A percentile compares a stretch with the other conserved stretches of the same genome.
phyloP scores from a whole-genome alignment of 148 eudicot species.

The Pouteria glomerata region DNA sequence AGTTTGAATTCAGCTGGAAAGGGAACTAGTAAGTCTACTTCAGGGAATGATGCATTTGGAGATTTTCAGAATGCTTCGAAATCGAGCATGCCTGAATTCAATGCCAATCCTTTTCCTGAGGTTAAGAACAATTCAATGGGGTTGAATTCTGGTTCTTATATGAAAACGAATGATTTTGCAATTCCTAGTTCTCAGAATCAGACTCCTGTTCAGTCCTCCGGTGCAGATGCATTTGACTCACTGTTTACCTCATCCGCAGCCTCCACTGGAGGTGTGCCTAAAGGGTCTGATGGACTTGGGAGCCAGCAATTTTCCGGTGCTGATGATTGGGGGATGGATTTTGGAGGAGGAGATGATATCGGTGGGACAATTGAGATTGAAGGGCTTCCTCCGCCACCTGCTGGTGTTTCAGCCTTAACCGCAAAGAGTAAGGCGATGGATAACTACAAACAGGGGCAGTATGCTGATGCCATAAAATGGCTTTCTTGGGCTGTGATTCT shows the following conservation, averaged over 20 bases:
- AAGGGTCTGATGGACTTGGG: slow-evolving; percentile 22
- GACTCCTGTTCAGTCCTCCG: slow-evolving; percentile 38
- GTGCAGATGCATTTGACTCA: slow-evolving; percentile 51
- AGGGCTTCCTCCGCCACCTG: slow-evolving; percentile 92
- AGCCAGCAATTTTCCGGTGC: slow-evolving; percentile 50
- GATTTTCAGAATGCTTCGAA: slow-evolving; percentile 62
- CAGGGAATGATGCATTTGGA: slow-evolving; percentile 49
- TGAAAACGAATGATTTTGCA: slow-evolving; percentile 44
- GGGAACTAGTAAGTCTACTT: slow-evolving; percentile 16
- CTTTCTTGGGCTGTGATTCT: slow-evolving; percentile 94
- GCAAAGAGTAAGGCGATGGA: slow-evolving; percentile 88
- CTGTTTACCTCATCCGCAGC: slow-evolving; percentile 41
- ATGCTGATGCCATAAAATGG: slow-evolving; percentile 96
- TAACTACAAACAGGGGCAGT: slow-evolving; percentile 83
- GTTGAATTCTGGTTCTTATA: slow-evolving; percentile 22
- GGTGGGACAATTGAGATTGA: slow-evolving; percentile 76
- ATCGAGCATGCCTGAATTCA: slow-evolving; percentile 22
- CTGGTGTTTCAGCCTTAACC: slow-evolving; percentile 66
- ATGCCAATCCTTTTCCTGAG: slow-evolving; percentile 25
- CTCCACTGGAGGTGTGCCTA: slow-evolving; percentile 25
- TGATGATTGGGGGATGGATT: slow-evolving; percentile 68
- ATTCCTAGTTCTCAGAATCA: slow-evolving; percentile 25
- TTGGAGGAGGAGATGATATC: slow-evolving; percentile 46
- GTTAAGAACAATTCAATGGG: slow-evolving; percentile 21
- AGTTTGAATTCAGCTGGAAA: slow-evolving; percentile 38